Evolutionary conservation across 495 filamentous ascomycete genomes (phyloP).

Genomic region (Penicillium simplicissimum): DNA sequence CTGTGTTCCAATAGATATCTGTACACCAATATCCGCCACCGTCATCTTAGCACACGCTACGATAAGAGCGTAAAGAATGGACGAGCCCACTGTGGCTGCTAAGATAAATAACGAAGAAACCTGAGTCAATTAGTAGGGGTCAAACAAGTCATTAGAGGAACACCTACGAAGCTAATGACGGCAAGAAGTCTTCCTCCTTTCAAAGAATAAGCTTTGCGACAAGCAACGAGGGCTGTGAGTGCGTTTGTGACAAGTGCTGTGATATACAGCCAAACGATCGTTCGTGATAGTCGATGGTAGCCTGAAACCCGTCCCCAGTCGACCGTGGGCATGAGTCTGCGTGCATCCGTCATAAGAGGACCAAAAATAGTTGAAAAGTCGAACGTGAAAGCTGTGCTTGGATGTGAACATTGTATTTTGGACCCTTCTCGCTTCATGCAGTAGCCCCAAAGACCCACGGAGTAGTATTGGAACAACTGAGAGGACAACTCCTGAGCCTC

Average conservation of each 20-base stretch:
- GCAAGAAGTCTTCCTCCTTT: too few relatives aligned
- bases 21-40: conserved; percentile 1
- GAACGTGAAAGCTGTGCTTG: too few relatives aligned
- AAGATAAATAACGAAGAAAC: neutral
- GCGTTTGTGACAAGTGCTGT: too few relatives aligned
- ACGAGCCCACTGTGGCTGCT: conserved; percentile 1
- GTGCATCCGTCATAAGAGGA: too few relatives aligned
- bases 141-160: conserved; percentile 1
- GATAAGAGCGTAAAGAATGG: neutral
- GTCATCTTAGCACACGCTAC: conserved; percentile 1
- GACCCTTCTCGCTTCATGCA: conserved; percentile 2
- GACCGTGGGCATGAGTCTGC: too few relatives aligned
- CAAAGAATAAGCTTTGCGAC: too few relatives aligned
- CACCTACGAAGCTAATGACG: conserved; percentile 3
- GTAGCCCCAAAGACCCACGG: neutral
- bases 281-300: too few relatives aligned
- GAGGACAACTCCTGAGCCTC: neutral
- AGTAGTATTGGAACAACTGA: conserved; percentile 1
- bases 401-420: conserved; percentile 4
- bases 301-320: too few relatives aligned
- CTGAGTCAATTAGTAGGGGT: neutral
- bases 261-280: too few relatives aligned
- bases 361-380: too few relatives aligned
- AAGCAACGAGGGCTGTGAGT: too few relatives aligned
- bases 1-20: conserved; percentile 1